A percentile compares a stretch with the other conserved stretches of the same genome.
These are phyloP conservation scores for Suillus bovinus DNA, from an alignment of 768 basidiomycete genomes.

Conservation along the genomic window DNA sequence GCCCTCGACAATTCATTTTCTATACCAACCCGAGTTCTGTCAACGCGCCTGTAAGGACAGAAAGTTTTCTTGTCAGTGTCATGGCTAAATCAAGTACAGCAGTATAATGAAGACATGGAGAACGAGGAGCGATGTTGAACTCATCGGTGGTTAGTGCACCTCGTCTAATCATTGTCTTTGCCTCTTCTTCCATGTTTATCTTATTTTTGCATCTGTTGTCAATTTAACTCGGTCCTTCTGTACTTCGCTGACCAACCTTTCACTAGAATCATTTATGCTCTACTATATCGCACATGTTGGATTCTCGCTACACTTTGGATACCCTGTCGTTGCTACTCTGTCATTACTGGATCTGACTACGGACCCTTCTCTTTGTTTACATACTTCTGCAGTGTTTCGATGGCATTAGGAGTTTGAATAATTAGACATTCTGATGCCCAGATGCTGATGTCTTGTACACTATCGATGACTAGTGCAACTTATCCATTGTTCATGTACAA, in stretches of 20 bases:
- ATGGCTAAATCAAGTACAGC: no score
- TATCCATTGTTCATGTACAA: background rate
- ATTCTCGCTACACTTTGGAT: background rate
- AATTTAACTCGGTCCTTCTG: background rate
- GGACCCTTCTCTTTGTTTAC: conserved; percentile 6
- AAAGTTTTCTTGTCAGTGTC: no score
- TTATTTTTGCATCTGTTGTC: background rate
- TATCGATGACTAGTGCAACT: background rate
- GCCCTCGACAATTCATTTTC: no score
- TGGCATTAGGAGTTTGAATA: background rate
- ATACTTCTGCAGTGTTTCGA: background rate
- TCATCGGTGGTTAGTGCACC: no score
- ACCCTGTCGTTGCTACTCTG: background rate
- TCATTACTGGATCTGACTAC: conserved; percentile 14
- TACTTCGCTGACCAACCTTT: background rate
- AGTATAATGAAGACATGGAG: no score
- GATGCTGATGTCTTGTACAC: background rate
- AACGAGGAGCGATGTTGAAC: no score
- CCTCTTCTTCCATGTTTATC: no score
- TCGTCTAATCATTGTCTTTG: no score
- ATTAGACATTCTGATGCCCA: background rate
- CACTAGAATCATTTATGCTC: background rate
- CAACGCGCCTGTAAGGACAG: no score
- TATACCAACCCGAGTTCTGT: no score
- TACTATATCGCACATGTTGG: background rate